Conservation (phyloP, 2,329 filamentous ascomycete genomes). For the Xylaria multiplex region DNA sequence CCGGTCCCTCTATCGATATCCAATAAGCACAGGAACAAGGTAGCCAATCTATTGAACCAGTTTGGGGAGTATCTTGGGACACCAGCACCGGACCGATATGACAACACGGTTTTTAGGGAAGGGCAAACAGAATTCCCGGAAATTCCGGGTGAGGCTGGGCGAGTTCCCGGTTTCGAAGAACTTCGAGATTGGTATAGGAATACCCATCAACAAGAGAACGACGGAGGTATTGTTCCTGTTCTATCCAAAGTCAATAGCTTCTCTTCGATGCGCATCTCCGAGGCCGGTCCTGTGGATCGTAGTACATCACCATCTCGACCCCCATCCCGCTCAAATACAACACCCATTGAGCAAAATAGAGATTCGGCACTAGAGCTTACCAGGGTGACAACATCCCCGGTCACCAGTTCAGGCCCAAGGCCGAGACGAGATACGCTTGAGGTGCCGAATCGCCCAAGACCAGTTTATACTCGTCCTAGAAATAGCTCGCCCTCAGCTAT, state of each 20-base stretch:
- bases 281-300: slow-evolving; percentile 38
- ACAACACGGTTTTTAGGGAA: slow-evolving; percentile 60
- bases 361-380: slow-evolving; percentile 7
- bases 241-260: slow-evolving; percentile 54
- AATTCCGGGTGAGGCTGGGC: slow-evolving; percentile 62
- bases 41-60: slow-evolving; percentile 56
- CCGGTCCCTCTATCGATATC: slow-evolving; percentile 29
- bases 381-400: slow-evolving; percentile 22
- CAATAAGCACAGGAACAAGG: slow-evolving; percentile 52
- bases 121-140: slow-evolving; percentile 63
- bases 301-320: slow-evolving; percentile 35
- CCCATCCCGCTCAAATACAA: slow-evolving; percentile 39
- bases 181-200: slow-evolving; percentile 56
- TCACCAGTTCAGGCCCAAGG: not conserved
- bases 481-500: slow-evolving; percentile 26
- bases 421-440: slow-evolving; percentile 48
- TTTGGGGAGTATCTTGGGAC: slow-evolving; percentile 59
- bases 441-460: slow-evolving; percentile 43
- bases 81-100: slow-evolving; percentile 58
- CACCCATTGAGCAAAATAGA: slow-evolving; percentile 15
- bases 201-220: slow-evolving; percentile 41
- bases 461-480: slow-evolving; percentile 32
- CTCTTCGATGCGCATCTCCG: slow-evolving; percentile 40
- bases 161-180: slow-evolving; percentile 54
- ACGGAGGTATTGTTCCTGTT: slow-evolving; percentile 46